Evolutionary conservation across 306 rosid genomes (phyloP), one percentile per base, ranked within the genome.

Genomic region (Pyrus pyrifolia): DNA sequence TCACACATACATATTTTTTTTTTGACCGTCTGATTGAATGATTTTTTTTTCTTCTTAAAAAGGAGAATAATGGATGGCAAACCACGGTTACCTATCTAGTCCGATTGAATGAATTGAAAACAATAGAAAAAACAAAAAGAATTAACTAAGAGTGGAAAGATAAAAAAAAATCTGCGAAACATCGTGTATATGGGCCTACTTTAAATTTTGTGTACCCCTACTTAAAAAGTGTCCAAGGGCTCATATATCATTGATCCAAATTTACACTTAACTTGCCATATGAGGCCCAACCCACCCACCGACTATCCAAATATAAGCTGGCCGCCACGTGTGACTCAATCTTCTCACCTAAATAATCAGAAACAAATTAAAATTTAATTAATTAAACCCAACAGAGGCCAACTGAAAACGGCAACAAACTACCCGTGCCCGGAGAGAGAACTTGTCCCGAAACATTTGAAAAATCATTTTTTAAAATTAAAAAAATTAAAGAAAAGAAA

Each of bases 21-120:
- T 35, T 35, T 0, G 9, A 35, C 10, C 2, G 2, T 35, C 9
- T 0, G 2, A 35, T 35, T 35, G 2, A 35, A 35, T 35, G 9
- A 35, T 6, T 35, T 35, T 35, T 1, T 6, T 35, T 35, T 35
- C 2, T 6, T 35, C 9, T 6, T 35, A 6, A 35, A 35, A 35
- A 35, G 2, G 0, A 6, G 9, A 35, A 35, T 1, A 35, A 35
- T 35, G 2, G 2, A 6, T 35, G 2, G 0, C 9, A 35, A 35
- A 1, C 0, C 9, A 35, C 2, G 0, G 0, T 35, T 6, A 35
- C 1, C 9, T 6, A 35, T 0, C 40, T 35, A 1, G 0, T 35
- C 0, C 9, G 42, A 35, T 35, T 35, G 9, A 35, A 35, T 35
- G 9, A 35, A 35, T 35, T 35, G 8, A 35, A 35, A 0, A 35